These are phyloP conservation scores for Aspergillus spinulosporus DNA, from an alignment of 2,329 filamentous ascomycete species.

Conservation along the genomic window DNA sequence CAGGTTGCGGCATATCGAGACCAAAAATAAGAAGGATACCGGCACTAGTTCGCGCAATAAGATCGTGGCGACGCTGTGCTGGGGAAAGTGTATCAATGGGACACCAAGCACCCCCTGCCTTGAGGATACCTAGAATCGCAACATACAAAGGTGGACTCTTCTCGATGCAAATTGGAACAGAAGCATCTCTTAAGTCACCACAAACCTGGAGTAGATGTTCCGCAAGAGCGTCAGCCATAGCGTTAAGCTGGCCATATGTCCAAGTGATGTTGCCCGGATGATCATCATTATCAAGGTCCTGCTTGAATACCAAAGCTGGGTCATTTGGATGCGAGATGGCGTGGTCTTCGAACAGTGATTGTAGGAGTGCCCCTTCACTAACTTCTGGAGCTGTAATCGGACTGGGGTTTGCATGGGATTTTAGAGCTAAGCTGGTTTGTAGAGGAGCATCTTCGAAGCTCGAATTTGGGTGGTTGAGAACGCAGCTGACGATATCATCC, in stretches of 20 bases:
- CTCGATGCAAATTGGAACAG: constrained; percentile 44
- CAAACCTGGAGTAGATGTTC: constrained; percentile 28
- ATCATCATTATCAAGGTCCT: constrained; percentile 26
- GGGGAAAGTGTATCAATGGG: constrained; percentile 45
- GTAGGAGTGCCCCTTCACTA: constrained; percentile 23
- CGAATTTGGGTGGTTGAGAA: constrained; percentile 26
- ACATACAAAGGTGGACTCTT: constrained; percentile 41
- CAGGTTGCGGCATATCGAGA: constrained; percentile 23
- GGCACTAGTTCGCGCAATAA: constrained; percentile 39
- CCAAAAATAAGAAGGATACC: constrained; percentile 31
- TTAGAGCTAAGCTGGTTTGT: constrained; percentile 17
- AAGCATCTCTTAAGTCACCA: constrained; percentile 26
- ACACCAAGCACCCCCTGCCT: constrained; percentile 46
- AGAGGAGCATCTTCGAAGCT: constrained; percentile 22
- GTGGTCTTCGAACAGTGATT: constrained; percentile 32
- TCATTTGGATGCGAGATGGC: constrained; percentile 27
- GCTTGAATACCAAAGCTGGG: constrained; percentile 32
- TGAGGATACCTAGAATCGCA: constrained; percentile 45
- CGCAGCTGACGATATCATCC: constrained; percentile 28
- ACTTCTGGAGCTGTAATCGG: constrained; percentile 16
- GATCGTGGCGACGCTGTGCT: constrained; percentile 39
- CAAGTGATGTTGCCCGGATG: constrained; percentile 26
- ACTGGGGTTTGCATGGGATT: constrained; percentile 25
- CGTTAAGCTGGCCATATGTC: constrained; percentile 41
- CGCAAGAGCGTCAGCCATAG: constrained; percentile 36